These are phyloP conservation scores for Cephalotrichum gorgonifer DNA, from an alignment of 2,329 filamentous ascomycete species.

Conservation along the genomic window DNA sequence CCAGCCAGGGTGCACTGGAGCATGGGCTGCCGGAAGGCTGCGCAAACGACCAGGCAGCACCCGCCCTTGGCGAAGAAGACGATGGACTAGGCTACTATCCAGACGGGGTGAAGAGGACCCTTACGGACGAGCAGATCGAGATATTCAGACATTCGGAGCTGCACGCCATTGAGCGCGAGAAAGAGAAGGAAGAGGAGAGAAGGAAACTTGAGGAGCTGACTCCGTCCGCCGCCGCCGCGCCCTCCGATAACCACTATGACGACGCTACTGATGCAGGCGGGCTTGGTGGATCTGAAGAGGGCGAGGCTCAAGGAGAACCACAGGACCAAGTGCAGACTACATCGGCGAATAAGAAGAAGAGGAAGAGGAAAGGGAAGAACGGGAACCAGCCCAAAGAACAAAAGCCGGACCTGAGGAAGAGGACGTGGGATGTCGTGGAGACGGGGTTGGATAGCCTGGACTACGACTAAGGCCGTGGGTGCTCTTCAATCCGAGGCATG, in stretches of 20 bases:
- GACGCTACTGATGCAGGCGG: not conserved
- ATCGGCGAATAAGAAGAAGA: slow-evolving; percentile 26
- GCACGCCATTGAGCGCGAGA: slow-evolving; percentile 50
- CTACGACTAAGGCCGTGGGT: slow-evolving; percentile 38
- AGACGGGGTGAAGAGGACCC: slow-evolving; percentile 77
- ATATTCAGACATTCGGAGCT: slow-evolving; percentile 89
- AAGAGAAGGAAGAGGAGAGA: slow-evolving; percentile 1
- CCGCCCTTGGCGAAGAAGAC: too few species aligned
- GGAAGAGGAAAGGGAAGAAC: slow-evolving; percentile 22
- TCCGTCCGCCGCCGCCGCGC: not conserved
- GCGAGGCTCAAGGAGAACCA: not conserved
- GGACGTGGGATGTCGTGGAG: slow-evolving; percentile 58
- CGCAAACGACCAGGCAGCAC: slow-evolving; percentile 6
- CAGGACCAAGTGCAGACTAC: slow-evolving; percentile 8
- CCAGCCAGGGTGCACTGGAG: slow-evolving; percentile 10
- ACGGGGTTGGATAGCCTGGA: slow-evolving; percentile 48
- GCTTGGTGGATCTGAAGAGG: not conserved
- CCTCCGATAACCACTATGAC: not conserved
- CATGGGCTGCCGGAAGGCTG: not conserved
- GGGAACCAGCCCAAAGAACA: slow-evolving; percentile 24
- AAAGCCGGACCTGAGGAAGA: slow-evolving; percentile 53
- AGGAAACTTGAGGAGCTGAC: not conserved
- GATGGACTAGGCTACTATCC: slow-evolving; percentile 73
- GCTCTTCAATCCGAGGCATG: not conserved
- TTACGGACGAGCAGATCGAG: slow-evolving; percentile 83